Percentiles rank a stretch among this genome's conserved stretches.
Evolutionary conservation across 2,329 filamentous ascomycete genomes (phyloP).

Genomic region (Penicillium brasilianum): DNA sequence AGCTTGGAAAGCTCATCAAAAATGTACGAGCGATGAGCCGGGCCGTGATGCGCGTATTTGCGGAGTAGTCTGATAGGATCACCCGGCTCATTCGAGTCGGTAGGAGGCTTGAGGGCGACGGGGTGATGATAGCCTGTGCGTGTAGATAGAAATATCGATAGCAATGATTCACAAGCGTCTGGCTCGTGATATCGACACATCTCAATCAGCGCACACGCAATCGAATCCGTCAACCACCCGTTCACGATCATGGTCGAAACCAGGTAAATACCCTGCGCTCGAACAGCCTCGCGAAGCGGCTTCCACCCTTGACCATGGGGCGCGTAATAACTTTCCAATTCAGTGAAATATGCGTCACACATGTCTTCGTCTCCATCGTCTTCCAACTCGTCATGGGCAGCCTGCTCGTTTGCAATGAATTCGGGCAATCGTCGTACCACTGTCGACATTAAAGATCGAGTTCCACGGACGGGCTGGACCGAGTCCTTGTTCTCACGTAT

Average conservation of each 20-base stretch:
- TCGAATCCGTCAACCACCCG: constrained; percentile 41
- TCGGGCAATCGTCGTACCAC: constrained; percentile 42
- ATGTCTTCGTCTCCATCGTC: constrained; percentile 45
- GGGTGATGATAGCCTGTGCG: constrained; percentile 38
- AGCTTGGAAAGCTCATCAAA: constrained; percentile 44
- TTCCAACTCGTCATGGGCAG: constrained; percentile 38
- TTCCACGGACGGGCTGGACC: constrained; percentile 24
- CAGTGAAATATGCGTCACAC: constrained; percentile 49
- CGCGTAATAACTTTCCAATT: constrained; percentile 47
- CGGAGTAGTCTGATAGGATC: constrained; percentile 40
- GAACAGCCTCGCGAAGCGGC: constrained; percentile 48
- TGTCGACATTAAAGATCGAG: constrained; percentile 47
- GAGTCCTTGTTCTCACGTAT: constrained; percentile 9
- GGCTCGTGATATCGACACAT: constrained; percentile 38
- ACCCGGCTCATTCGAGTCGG: constrained; percentile 24
- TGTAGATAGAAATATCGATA: constrained; percentile 40
- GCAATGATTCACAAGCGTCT: constrained; percentile 44
- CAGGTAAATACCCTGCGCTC: constrained; percentile 47
- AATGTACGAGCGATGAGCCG: constrained; percentile 34
- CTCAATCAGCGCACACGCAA: constrained; percentile 41
- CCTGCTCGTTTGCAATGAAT: constrained; percentile 47
- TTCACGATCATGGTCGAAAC: constrained; percentile 45
- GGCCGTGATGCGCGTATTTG: constrained; percentile 32
- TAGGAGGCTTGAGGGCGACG: constrained; percentile 31
- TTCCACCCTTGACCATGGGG: constrained; percentile 43